Evolutionary conservation across 208 protist species (phyloP).

Genomic region (Leptomonas seymouri): DNA sequence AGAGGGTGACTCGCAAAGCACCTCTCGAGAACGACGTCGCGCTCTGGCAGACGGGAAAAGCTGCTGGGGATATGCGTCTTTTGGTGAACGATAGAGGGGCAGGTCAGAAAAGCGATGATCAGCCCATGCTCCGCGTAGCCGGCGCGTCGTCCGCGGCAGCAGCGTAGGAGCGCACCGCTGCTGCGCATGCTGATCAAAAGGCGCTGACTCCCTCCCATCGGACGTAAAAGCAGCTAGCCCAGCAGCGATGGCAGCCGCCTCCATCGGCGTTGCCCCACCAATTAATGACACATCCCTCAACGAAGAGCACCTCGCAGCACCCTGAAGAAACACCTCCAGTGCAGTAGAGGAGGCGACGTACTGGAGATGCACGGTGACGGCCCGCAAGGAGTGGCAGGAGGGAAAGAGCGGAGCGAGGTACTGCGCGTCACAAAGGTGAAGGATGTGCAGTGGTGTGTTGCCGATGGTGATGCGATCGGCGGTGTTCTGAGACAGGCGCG

Average conservation of each 20-base stretch:
- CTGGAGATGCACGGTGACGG: conserved; percentile 52
- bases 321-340: conserved; percentile 48
- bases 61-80: background rate
- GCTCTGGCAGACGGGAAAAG: background rate
- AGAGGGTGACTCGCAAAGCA: background rate
- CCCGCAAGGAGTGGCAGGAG: conserved; percentile 39
- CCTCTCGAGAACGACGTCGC: background rate
- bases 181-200: background rate
- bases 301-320: conserved; percentile 39
- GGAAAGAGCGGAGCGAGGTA: conserved; percentile 46
- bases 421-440: conserved; percentile 45
- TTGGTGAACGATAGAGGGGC: background rate
- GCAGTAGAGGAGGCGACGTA: conserved; percentile 49
- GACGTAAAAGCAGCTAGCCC: conserved; percentile 48
- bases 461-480: conserved; percentile 50
- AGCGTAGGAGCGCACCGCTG: background rate
- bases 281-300: conserved; percentile 48
- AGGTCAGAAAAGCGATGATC: background rate
- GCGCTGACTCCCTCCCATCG: background rate
- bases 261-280: conserved; percentile 49
- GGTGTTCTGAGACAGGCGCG: conserved; percentile 34
- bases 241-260: conserved; percentile 49
- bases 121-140: background rate
- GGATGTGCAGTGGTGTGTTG: conserved; percentile 48
- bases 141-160: background rate